Evolutionary conservation across 2,329 filamentous ascomycete genomes (phyloP).

Genomic region (Aspergillus uvarum): DNA sequence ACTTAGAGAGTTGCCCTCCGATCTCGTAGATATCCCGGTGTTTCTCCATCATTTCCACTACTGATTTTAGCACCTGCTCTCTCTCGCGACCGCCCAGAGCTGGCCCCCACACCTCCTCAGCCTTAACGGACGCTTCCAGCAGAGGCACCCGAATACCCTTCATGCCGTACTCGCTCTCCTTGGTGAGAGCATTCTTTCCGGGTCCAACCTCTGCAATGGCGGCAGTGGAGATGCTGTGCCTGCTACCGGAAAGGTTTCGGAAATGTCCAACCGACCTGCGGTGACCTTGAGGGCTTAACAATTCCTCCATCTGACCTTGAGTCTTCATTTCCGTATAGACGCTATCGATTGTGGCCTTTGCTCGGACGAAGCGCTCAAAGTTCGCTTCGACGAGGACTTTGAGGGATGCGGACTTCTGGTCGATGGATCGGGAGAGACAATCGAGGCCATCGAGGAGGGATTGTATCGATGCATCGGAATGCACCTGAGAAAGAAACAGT

Average conservation of each 20-base stretch:
- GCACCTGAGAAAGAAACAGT: conserved; percentile 87
- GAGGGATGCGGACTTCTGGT: conserved; percentile 94
- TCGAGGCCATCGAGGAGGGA: conserved; percentile 79
- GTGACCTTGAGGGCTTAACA: conserved; percentile 50
- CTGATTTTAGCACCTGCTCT: conserved; percentile 78
- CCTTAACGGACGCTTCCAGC: conserved; percentile 86
- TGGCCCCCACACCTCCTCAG: conserved; percentile 96
- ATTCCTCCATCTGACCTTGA: conserved; percentile 59
- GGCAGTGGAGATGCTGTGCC: conserved; percentile 40
- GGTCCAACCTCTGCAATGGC: conserved; percentile 51
- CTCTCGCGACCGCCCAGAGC: conserved; percentile 87
- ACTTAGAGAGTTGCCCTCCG: conserved; percentile 72
- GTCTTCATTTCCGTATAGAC: conserved; percentile 94
- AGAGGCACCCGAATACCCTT: conserved; percentile 84
- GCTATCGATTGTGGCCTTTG: conserved; percentile 97
- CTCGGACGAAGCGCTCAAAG: conserved; percentile 95
- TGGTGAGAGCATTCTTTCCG: conserved; percentile 86
- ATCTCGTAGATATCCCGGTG: conserved; percentile 82
- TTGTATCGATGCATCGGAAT: conserved; percentile 80
- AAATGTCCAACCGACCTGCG: conserved; percentile 64
- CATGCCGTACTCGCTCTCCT: conserved; percentile 90
- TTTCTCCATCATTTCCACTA: conserved; percentile 72
- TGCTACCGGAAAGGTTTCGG: conserved; percentile 53
- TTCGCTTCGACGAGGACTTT: conserved; percentile 97
- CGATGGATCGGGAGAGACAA: conserved; percentile 84